Evolutionary conservation across 1,284 basidiomycete species (phyloP).

Genomic region (Tilletia horrida): DNA sequence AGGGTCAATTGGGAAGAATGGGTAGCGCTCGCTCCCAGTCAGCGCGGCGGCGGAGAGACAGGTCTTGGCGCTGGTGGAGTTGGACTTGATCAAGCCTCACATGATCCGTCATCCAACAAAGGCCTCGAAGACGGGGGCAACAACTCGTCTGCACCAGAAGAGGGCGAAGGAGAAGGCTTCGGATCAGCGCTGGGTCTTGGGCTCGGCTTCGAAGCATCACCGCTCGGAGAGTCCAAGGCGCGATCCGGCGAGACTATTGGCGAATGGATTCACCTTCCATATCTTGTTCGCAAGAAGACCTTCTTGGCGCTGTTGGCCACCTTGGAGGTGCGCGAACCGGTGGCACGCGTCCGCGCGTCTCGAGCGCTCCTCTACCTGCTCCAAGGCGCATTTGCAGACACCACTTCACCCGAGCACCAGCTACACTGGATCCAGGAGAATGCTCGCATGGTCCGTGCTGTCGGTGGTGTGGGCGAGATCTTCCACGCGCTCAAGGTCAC

Average conservation of each 20-base stretch:
- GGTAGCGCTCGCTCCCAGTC: conserved; percentile 26
- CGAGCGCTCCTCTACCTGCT: conserved; percentile 44
- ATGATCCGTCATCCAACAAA: not conserved
- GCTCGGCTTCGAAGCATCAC: conserved; percentile 25
- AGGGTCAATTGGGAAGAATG: conserved; percentile 76
- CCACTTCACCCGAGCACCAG: conserved; percentile 85
- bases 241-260: conserved; percentile 26
- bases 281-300: conserved; percentile 36
- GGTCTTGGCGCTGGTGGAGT: conserved; percentile 10
- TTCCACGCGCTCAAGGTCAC: conserved; percentile 87
- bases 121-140: not conserved
- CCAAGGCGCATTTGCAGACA: conserved; percentile 84
- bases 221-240: not conserved
- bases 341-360: conserved; percentile 39
- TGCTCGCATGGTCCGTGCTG: conserved; percentile 75
- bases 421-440: conserved; percentile 94
- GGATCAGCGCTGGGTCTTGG: conserved; percentile 35
- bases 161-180: not conserved
- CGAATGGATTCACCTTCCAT: conserved; percentile 45
- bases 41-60: conserved; percentile 15
- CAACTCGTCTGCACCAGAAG: too few species aligned
- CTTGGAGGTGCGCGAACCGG: conserved; percentile 46
- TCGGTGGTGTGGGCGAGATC: conserved; percentile 79
- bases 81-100: not conserved
- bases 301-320: conserved; percentile 42